phyloP scores from a whole-genome alignment of 306 rosid species.

The Malus sieversii region DNA sequence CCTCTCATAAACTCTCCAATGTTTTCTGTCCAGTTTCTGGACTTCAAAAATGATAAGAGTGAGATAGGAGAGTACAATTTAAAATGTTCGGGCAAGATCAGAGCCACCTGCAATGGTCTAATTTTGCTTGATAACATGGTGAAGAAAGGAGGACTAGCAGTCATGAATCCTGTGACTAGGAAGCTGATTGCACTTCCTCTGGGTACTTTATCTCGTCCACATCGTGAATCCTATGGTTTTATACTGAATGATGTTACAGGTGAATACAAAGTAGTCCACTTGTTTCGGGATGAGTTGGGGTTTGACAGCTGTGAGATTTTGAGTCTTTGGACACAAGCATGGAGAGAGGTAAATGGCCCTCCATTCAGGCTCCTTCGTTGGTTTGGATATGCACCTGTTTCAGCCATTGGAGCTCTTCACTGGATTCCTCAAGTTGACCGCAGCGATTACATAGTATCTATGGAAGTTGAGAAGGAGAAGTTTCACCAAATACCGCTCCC shows the following conservation, averaged over 20 bases:
- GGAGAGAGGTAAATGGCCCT: conserved; percentile 46
- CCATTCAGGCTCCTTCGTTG: conserved; percentile 28
- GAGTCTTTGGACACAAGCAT: conserved; percentile 13
- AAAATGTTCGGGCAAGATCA: conserved; percentile 27
- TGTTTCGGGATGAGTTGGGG: conserved; percentile 30
- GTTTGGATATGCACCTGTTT: conserved; percentile 34
- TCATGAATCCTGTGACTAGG: conserved; percentile 49
- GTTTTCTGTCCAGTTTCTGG: conserved; percentile 25
- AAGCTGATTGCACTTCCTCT: conserved; percentile 32
- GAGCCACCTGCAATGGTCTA: conserved; percentile 45
- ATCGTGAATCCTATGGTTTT: conserved; percentile 39
- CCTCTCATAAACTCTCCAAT: conserved; percentile 2
- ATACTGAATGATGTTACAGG: conserved; percentile 14
- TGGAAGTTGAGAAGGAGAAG: conserved; percentile 32
- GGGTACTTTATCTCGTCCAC: conserved; percentile 28
- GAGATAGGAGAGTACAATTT: conserved; percentile 26
- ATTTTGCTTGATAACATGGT: conserved; percentile 34
- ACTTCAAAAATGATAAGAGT: conserved; percentile 17
- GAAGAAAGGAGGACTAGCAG: conserved; percentile 36
- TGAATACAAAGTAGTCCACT: conserved; percentile 42
- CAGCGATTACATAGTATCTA: conserved; percentile 27
- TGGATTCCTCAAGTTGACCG: conserved; percentile 36
- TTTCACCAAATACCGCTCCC: conserved; percentile 36
- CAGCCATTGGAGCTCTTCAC: conserved; percentile 41
- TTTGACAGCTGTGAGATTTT: conserved; percentile 35